Evolutionary conservation across 2,329 filamentous ascomycete species (phyloP), one percentile per base, ranked within the genome.

Genomic region (Colletotrichum simmondsii): DNA sequence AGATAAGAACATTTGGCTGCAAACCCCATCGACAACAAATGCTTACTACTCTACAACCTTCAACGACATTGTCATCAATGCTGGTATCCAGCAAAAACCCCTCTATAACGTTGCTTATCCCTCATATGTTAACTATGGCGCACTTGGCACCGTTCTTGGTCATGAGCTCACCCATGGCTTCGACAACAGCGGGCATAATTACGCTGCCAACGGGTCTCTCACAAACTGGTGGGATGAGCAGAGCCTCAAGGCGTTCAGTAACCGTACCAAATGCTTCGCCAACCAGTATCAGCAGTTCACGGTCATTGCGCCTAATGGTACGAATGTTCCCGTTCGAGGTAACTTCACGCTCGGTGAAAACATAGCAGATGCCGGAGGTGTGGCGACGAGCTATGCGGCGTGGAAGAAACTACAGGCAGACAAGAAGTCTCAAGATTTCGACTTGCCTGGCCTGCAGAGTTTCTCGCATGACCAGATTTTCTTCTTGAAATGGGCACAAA

Each of bases 101-200:
- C 83, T 91, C 1, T 94, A 93, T 77, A 88, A 91, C 68, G 85
- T 88, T 14, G 82, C 87, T 2, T 85, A 92, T 1, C 92, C 92
- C 0, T 82, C 88, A 26, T 94, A 93, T 76, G 81, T 93, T 37
- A 87, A 87, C 19, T 94, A 93, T 78, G 92, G 91, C 19, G 89
- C 88, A 0, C 92, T 94, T 77, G 92, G 91, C 0, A 87, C 89
- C 1, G 86, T 93, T 1, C 89, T 89, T 10, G 92, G 91, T 4
- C 92, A 94, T 77, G 92, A 94, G 79, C 85, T 94, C 8, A 92
- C 90, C 2, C 92, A 94, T 74, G 92, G 90, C 19, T 93, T 94
- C 76, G 92, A 94, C 78, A 90, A 87, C 52, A 88, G 85, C 0
- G 92, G 92, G 12, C 86, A 90, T 28, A 87, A 91, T 75, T 93